phyloP scores from a whole-genome alignment of 2,329 filamentous ascomycete genomes.

The Zasmidium cellare region DNA sequence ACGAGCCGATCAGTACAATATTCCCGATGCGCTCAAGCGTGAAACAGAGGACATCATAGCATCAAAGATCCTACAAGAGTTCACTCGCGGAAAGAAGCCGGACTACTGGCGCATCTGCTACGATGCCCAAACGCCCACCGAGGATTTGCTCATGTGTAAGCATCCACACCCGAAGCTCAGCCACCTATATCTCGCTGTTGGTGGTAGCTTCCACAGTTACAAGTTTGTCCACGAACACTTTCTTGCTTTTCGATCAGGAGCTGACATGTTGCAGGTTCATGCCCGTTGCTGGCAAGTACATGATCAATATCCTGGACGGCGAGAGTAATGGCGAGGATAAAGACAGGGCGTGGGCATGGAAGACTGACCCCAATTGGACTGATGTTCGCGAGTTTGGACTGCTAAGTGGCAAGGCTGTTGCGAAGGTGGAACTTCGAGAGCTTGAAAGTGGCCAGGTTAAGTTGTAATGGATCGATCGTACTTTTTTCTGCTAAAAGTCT shows the following conservation, averaged over 20 bases:
- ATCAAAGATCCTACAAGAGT: constrained; percentile 33
- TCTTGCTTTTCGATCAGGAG: neutral
- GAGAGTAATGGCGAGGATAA: constrained; percentile 39
- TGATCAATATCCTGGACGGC: constrained; percentile 44
- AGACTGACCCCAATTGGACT: constrained; percentile 14
- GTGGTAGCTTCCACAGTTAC: constrained; percentile 61
- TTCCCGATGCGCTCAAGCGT: constrained; percentile 18
- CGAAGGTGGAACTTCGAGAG: constrained; percentile 18
- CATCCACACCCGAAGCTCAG: constrained; percentile 51
- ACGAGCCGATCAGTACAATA: constrained; percentile 24
- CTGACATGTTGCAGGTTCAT: constrained; percentile 57
- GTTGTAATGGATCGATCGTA: neutral
- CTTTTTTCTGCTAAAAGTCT: too few species aligned
- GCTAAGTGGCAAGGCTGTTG: constrained; percentile 16
- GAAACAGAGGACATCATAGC: constrained; percentile 19
- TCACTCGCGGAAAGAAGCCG: constrained; percentile 35
- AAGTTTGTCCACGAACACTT: constrained; percentile 19
- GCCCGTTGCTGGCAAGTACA: constrained; percentile 62
- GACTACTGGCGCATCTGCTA: constrained; percentile 53
- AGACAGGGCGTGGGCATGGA: constrained; percentile 30
- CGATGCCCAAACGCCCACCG: constrained; percentile 62
- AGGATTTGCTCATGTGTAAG: constrained; percentile 61
- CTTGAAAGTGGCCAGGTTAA: constrained; percentile 8
- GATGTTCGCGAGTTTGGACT: constrained; percentile 21
- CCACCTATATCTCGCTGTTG: constrained; percentile 61